Percentiles rank a stretch among this genome's conserved stretches.
Evolutionary conservation across 345 rosid genomes (phyloP).

Genomic region (Kandelia obovata): DNA sequence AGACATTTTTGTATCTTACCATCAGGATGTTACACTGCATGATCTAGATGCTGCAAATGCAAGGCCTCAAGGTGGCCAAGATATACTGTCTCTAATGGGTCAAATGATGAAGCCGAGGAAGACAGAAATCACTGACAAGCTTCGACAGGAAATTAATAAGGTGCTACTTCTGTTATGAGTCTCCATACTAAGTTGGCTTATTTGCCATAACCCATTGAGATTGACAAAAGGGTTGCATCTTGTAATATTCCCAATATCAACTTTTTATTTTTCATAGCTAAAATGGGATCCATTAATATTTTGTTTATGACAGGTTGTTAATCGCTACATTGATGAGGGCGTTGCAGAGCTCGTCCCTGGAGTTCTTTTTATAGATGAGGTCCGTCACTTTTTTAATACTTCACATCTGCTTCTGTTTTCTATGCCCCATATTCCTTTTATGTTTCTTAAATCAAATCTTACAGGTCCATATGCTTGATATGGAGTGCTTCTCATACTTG

Average conservation of each 20-base stretch:
- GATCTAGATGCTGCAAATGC: slow-evolving; percentile 99
- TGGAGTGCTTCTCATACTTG: slow-evolving; percentile 96
- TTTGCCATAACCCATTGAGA: neutral
- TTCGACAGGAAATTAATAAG: slow-evolving; percentile 97
- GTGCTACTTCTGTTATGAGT: slow-evolving; percentile 28
- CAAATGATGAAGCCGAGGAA: slow-evolving; percentile 99
- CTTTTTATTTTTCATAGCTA: too few relatives aligned
- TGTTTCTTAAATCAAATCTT: slow-evolving; percentile 17
- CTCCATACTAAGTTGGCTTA: neutral
- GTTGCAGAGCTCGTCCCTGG: slow-evolving; percentile 96
- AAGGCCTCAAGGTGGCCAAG: slow-evolving; percentile 99
- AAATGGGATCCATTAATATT: neutral
- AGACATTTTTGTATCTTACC: slow-evolving; percentile 13
- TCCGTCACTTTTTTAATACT: slow-evolving; percentile 16
- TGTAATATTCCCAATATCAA: too few relatives aligned
- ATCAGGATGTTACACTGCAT: slow-evolving; percentile 92
- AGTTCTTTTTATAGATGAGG: slow-evolving; percentile 97
- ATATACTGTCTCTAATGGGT: slow-evolving; percentile 93
- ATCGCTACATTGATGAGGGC: slow-evolving; percentile 91
- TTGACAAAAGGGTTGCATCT: too few relatives aligned
- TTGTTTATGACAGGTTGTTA: slow-evolving; percentile 67
- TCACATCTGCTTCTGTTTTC: neutral
- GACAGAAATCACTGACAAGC: slow-evolving; percentile 92
- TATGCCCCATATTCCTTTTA: neutral
- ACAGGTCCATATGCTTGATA: slow-evolving; percentile 98